Conservation (phyloP, 176 grass and related monocot species). For the Oryza meyeriana region DNA sequence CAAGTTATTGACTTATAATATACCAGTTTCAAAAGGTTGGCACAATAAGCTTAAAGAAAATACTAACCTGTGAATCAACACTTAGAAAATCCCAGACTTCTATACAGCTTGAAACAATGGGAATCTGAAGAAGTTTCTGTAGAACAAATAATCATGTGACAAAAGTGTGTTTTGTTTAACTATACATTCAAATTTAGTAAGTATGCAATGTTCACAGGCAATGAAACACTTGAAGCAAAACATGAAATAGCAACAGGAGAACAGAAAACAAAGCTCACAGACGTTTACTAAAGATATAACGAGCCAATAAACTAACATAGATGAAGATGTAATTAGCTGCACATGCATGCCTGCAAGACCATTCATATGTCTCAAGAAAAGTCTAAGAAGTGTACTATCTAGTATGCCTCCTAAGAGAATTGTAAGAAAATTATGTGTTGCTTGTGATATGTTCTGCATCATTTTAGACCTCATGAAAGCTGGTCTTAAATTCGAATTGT, state of each 20-base stretch:
- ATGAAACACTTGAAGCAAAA: neutral
- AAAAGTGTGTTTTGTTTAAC: neutral
- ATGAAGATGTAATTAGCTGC: slow-evolving; percentile 23
- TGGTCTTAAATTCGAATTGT: neutral
- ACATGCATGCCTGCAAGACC: neutral
- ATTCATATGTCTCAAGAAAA: neutral
- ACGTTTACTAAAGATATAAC: slow-evolving; percentile 9
- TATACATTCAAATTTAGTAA: slow-evolving; percentile 3
- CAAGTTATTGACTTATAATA: slow-evolving; percentile 2
- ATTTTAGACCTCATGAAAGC: slow-evolving; percentile 7
- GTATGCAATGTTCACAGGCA: neutral
- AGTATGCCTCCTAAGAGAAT: neutral
- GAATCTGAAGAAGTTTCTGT: slow-evolving; percentile 98
- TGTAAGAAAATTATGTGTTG: neutral
- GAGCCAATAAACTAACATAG: slow-evolving; percentile 16
- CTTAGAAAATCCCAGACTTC: slow-evolving; percentile 98
- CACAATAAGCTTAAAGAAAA: slow-evolving; percentile 18
- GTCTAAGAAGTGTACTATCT: neutral
- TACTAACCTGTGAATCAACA: slow-evolving; percentile 89
- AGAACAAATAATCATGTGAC: slow-evolving; percentile 11
- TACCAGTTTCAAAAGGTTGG: neutral
- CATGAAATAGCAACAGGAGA: slow-evolving; percentile 6
- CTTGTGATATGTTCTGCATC: neutral
- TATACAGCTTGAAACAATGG: slow-evolving; percentile 87
- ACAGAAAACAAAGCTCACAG: neutral